Evolutionary conservation across 2,329 filamentous ascomycete genomes (phyloP).

Genomic region (Penicillium aurantiogriseum): DNA sequence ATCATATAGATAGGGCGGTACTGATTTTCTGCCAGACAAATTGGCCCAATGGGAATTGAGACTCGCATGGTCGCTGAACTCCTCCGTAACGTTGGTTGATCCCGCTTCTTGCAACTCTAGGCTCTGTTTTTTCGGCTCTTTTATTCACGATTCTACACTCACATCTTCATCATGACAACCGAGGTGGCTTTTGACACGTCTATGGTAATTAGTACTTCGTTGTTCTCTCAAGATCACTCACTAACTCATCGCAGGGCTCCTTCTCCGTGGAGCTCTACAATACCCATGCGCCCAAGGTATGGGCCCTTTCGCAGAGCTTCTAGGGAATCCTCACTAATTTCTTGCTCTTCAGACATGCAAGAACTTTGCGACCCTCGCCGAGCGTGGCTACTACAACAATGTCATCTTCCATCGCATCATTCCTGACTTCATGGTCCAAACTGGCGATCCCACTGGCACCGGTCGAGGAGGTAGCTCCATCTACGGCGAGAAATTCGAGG

Average conservation of each 20-base stretch:
- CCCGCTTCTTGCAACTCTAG: slow-evolving; percentile 7
- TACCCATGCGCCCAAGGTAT: slow-evolving; percentile 72
- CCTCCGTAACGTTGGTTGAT: not conserved
- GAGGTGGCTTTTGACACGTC: slow-evolving; percentile 79
- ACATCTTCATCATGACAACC: slow-evolving; percentile 61
- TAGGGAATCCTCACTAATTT: slow-evolving; percentile 16
- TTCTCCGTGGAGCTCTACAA: slow-evolving; percentile 89
- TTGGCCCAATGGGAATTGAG: not conserved
- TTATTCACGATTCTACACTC: not conserved
- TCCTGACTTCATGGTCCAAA: slow-evolving; percentile 93
- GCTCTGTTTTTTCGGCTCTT: not conserved
- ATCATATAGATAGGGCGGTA: not conserved
- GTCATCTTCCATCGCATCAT: slow-evolving; percentile 93
- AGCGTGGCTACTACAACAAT: slow-evolving; percentile 82
- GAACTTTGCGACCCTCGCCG: slow-evolving; percentile 79
- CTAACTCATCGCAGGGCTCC: slow-evolving; percentile 60
- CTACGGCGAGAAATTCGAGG: slow-evolving; percentile 90
- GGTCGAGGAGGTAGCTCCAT: slow-evolving; percentile 85
- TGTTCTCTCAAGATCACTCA: not conserved
- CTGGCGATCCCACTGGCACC: slow-evolving; percentile 89
- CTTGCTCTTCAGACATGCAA: slow-evolving; percentile 62
- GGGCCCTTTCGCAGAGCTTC: slow-evolving; percentile 1
- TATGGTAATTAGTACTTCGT: slow-evolving; percentile 59
- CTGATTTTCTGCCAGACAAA: not conserved
- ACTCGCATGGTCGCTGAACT: not conserved